Percentiles rank a stretch among this genome's conserved stretches.
Evolutionary conservation across 768 basidiomycete genomes (phyloP).

Genomic region (Phylloporus sp.): DNA sequence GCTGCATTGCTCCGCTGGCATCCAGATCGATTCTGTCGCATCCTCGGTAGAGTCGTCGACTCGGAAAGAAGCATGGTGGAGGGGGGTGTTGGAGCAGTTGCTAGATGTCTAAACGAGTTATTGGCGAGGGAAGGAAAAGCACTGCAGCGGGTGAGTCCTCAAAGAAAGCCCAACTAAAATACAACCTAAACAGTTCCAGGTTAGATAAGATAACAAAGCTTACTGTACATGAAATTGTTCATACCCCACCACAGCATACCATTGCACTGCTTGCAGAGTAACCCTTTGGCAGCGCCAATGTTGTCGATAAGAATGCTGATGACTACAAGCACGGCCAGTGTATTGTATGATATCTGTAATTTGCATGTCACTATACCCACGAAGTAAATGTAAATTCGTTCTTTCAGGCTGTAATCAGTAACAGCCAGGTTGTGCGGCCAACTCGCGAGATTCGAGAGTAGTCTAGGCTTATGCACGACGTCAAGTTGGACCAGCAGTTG

Average conservation of each 20-base stretch:
- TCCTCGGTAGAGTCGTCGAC: conserved; percentile 48
- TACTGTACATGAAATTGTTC: neutral
- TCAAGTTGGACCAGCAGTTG: too few species aligned
- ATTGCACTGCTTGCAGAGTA: conserved; percentile 1
- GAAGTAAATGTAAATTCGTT: conserved; percentile 11
- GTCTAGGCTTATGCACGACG: too few species aligned
- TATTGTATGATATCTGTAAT: conserved; percentile 21
- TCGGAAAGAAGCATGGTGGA: conserved; percentile 52
- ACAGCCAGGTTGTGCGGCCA: too few species aligned
- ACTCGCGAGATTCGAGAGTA: too few species aligned
- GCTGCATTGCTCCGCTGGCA: conserved; percentile 73
- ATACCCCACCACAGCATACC: neutral
- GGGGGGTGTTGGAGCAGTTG: conserved; percentile 60
- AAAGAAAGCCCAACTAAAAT: neutral
- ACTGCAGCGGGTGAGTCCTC: conserved; percentile 17
- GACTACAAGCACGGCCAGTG: conserved; percentile 6
- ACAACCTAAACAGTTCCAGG: conserved; percentile 9
- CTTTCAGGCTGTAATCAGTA: neutral
- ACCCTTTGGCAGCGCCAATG: conserved; percentile 14
- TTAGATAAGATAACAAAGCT: conserved; percentile 13
- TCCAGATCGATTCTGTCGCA: conserved; percentile 66
- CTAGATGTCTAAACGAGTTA: conserved; percentile 62
- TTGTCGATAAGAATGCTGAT: conserved; percentile 9
- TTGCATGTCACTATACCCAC: conserved; percentile 1
- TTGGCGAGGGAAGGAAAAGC: conserved; percentile 38